Evolutionary conservation across 331 rosid genomes (phyloP).

Genomic region (Quercus lobata): DNA sequence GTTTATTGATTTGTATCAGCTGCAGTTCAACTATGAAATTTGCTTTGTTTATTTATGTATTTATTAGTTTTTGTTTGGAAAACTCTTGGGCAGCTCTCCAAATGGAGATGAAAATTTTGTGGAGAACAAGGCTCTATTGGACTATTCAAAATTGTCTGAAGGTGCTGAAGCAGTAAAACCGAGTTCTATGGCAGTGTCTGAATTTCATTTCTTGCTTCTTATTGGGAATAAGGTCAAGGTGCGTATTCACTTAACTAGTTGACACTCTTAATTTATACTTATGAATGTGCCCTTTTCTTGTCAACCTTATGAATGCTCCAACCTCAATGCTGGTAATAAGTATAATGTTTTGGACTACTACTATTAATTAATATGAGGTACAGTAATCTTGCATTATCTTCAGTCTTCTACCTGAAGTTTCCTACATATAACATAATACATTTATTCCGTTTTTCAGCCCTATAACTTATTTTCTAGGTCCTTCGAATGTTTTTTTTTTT

Average conservation of each 20-base stretch:
- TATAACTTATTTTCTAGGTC: constrained; percentile 22
- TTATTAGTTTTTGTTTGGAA: neutral
- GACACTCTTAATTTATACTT: neutral
- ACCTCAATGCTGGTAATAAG: neutral
- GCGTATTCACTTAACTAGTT: constrained; percentile 17
- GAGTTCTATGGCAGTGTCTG: constrained; percentile 87
- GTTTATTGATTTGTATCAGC: constrained; percentile 8
- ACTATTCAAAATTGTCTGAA: constrained; percentile 71
- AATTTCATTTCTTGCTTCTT: constrained; percentile 93
- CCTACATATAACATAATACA: constrained; percentile 4
- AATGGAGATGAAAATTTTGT: constrained; percentile 91
- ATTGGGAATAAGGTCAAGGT: constrained; percentile 93
- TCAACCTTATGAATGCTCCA: neutral
- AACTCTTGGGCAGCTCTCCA: constrained; percentile 45
- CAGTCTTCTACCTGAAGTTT: constrained; percentile 4
- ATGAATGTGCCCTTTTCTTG: neutral
- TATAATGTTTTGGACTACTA: neutral
- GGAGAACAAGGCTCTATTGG: constrained; percentile 89
- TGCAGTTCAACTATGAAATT: neutral
- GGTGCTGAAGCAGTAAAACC: constrained; percentile 73
- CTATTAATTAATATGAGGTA: neutral
- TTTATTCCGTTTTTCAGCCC: constrained; percentile 4
- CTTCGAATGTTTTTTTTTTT: constrained; percentile 7
- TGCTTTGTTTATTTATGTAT: neutral
- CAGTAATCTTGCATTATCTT: neutral